Percentiles rank a stretch among this genome's conserved stretches.
Evolutionary conservation across 2,329 filamentous ascomycete species (phyloP).

Genomic region (Bipolaris victoriae): DNA sequence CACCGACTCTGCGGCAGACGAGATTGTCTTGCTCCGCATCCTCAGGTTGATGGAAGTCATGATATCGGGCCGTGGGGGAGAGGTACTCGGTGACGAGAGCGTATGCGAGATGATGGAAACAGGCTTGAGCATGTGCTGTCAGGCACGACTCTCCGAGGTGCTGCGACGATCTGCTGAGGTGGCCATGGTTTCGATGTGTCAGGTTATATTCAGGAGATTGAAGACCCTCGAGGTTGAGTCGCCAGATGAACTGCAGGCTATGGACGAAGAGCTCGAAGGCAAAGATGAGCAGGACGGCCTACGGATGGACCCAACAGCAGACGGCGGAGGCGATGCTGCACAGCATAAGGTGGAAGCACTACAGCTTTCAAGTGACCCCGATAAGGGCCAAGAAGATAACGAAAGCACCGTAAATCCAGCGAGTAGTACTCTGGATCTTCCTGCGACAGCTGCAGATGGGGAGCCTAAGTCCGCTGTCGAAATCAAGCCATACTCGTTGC

Average conservation of each 20-base stretch:
- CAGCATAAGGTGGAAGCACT: conserved; percentile 45
- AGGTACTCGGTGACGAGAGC: conserved; percentile 95
- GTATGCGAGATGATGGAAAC: conserved; percentile 99
- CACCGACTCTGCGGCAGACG: conserved; percentile 91
- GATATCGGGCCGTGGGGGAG: conserved; percentile 90
- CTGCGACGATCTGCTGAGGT: conserved; percentile 91
- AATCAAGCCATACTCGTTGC: conserved; percentile 88
- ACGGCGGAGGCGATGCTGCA: conserved; percentile 62
- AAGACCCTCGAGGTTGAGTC: conserved; percentile 84
- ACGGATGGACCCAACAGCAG: conserved; percentile 81
- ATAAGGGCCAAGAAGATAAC: conserved; percentile 44
- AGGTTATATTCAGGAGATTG: conserved; percentile 93
- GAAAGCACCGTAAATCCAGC: conserved; percentile 49
- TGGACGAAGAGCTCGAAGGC: conserved; percentile 70
- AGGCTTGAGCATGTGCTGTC: conserved; percentile 95
- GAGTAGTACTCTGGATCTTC: conserved; percentile 53
- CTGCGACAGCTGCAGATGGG: conserved; percentile 46
- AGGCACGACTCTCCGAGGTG: conserved; percentile 87
- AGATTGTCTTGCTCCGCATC: conserved; percentile 93
- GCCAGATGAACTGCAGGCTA: conserved; percentile 67
- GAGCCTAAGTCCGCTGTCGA: conserved; percentile 58
- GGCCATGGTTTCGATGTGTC: conserved; percentile 98
- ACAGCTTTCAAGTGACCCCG: conserved; percentile 41
- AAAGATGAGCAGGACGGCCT: conserved; percentile 69
- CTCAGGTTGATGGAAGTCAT: conserved; percentile 98